These are phyloP conservation scores for Lentinus brumalis DNA, from an alignment of 768 basidiomycete genomes.

Conservation along the genomic window DNA sequence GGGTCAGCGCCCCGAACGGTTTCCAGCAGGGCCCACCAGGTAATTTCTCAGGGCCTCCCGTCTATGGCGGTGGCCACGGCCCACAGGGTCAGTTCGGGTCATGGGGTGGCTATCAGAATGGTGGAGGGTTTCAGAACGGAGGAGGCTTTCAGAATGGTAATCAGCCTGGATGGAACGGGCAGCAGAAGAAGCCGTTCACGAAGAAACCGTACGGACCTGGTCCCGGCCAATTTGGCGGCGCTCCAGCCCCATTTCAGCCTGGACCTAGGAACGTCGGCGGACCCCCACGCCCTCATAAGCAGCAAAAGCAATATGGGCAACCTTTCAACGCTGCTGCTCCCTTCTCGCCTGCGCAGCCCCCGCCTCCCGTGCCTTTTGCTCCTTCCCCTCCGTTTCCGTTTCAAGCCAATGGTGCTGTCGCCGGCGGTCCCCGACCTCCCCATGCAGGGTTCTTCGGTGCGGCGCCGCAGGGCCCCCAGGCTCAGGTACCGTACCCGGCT, in stretches of 20 bases:
- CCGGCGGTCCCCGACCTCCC: neutral
- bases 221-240: slow-evolving; percentile 10
- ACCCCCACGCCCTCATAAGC: slow-evolving; percentile 7
- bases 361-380: neutral
- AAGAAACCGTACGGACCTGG: slow-evolving; percentile 3
- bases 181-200: slow-evolving; percentile 3
- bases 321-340: neutral
- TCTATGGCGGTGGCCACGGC: neutral
- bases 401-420: neutral
- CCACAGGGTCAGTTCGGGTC: neutral
- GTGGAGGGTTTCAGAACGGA: neutral
- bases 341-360: neutral
- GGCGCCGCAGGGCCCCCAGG: neutral
- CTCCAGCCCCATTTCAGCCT: slow-evolving; percentile 7
- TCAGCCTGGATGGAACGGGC: slow-evolving; percentile 8
- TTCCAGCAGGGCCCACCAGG: neutral
- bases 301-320: neutral
- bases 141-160: neutral
- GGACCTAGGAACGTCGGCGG: slow-evolving; percentile 10
- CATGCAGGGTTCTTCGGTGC: neutral
- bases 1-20: neutral
- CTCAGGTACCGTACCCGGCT: slow-evolving; percentile 3
- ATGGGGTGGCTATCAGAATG: neutral
- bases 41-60: neutral
- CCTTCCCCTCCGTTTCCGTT: neutral